Base-by-base conservation (phyloP, 805 yeast species). In the Zygosaccharomyces pseudorouxii region DNA sequence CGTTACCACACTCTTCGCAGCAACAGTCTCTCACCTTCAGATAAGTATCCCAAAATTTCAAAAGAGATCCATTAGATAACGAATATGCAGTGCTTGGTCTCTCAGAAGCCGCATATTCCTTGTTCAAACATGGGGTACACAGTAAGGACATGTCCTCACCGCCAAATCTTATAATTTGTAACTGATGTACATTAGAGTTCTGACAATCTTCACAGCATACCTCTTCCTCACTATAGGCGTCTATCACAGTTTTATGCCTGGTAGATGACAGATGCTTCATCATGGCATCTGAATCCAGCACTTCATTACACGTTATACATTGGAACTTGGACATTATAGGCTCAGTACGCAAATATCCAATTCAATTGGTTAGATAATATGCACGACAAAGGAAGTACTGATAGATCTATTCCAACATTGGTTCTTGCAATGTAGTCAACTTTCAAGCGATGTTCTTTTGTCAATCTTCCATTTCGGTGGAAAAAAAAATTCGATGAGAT, bases 181-280 rank as follows among this genome's bases (percentile, higher is more conserved):
- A 65, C 55, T 74, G 76, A 60, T 79, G 83, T 42, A 81, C 71
- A 55, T 79, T 80, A 33, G 71, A 55, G 55, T 79, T 78, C 18
- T 70, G 70, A 61, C 86, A 81, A 37, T 75, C 78, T 57, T 79
- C 84, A 61, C 86, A 81, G 53, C 70, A 71, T 2, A 81, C 59
- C 8, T 62, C 64, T 54, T 79, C 82, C 8, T 64, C 70, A 2
- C 67, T 55, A 0, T 57, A 46, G 5, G 57, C 60, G 52, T 69
- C 69, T 27, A 55, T 48, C 5, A 79, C 72, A 1, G 71, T 63
- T 56, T 76, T 79, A 67, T 80, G 86, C 46, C 84, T 70, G 1
- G 83, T 75, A 1, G 72, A 47, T 0, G 79, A 67, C 28, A 79
- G 64, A 63, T 80, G 86, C 58, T 75, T 79, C 51, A 74, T 70